These are phyloP conservation scores for Cladophialophora psammophila DNA, from an alignment of 2,329 filamentous ascomycete genomes.

Conservation along the genomic window DNA sequence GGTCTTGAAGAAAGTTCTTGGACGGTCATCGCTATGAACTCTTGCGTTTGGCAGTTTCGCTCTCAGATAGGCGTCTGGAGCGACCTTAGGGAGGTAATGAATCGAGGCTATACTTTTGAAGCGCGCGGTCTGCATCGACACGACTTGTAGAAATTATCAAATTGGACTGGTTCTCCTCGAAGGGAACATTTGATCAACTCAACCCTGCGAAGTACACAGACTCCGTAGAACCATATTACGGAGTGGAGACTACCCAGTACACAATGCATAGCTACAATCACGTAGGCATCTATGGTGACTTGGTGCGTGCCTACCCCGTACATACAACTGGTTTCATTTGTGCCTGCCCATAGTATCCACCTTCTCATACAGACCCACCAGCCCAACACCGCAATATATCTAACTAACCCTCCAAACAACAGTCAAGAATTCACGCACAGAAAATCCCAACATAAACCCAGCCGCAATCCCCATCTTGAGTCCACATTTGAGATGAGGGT, in stretches of 20 bases:
- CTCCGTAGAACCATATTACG: neutral
- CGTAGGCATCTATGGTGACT: neutral
- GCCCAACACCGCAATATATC: neutral
- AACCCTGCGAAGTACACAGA: neutral
- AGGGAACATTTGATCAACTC: neutral
- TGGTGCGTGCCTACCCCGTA: neutral
- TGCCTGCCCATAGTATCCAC: neutral
- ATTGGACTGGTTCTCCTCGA: neutral
- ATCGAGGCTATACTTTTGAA: neutral
- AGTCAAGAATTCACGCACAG: slow-evolving; percentile 22
- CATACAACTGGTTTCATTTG: neutral
- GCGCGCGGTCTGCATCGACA: neutral
- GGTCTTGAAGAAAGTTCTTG: slow-evolving; percentile 32
- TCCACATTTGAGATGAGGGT: neutral
- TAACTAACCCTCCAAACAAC: neutral
- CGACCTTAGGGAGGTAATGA: neutral
- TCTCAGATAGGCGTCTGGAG: neutral
- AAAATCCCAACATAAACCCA: neutral
- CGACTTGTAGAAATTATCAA: neutral
- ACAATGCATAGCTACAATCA: neutral
- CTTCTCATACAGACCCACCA: neutral
- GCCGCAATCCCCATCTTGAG: neutral
- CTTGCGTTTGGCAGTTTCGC: neutral
- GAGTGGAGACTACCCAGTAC: too few relatives aligned
- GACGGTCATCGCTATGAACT: slow-evolving; percentile 19